Conservation (phyloP, 1,284 basidiomycete species). For the Cutaneotrichosporon sp. region DNA sequence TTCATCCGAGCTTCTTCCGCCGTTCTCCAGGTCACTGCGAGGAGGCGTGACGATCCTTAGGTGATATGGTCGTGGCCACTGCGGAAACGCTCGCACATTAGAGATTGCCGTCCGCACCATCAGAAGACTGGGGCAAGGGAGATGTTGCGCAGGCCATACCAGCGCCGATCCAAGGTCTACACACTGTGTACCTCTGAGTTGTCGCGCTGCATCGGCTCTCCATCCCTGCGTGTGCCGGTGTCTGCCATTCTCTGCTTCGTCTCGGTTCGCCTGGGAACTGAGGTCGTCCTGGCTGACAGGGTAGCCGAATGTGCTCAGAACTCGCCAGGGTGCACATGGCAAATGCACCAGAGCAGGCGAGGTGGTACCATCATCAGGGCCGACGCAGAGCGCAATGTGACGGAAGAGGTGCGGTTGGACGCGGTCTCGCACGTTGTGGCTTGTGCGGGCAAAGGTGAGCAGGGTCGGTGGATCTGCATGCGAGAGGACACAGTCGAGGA, state of each 20-base stretch:
- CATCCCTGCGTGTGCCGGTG: too few relatives aligned
- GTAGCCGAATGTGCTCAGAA: background rate
- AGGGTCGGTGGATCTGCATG: background rate
- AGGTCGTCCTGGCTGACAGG: background rate
- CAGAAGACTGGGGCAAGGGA: background rate
- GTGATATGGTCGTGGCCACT: background rate
- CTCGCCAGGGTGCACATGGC: background rate
- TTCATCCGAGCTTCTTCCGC: too few relatives aligned
- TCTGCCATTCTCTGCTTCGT: too few relatives aligned
- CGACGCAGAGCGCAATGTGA: background rate
- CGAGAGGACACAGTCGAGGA: background rate
- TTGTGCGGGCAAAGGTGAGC: background rate
- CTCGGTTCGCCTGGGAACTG: too few relatives aligned
- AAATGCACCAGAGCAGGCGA: background rate
- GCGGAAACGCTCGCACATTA: background rate
- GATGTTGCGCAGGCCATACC: background rate
- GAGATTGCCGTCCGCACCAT: background rate
- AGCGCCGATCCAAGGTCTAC: background rate
- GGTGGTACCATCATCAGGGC: background rate
- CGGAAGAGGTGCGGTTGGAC: background rate
- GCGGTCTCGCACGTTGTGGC: background rate
- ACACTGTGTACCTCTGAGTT: background rate
- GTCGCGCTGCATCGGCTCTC: background rate
- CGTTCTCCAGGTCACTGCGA: too few relatives aligned
- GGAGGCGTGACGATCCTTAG: background rate